Base-by-base conservation (phyloP, 768 basidiomycete genomes). In the Podaxis pistillaris region DNA sequence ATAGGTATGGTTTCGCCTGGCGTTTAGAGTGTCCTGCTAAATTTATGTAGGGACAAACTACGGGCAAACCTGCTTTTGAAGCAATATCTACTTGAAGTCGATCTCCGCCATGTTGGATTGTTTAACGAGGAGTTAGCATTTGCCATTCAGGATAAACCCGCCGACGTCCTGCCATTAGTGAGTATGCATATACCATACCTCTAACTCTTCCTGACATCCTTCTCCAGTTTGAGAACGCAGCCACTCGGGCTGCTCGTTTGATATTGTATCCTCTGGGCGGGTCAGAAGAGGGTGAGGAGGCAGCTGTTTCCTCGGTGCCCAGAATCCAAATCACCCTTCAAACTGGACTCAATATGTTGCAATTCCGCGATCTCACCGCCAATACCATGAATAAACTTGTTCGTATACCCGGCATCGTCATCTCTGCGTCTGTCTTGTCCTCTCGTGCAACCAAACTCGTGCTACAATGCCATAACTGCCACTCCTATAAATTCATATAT, bases 71-170 rank as follows among this genome's bases (percentile, higher is more conserved):
- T 98, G 37, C 83, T 98, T 13, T 73, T 96, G 65, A 95, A 95
- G 71, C 93, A 96, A 64, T 86, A 91, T 71, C 78, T 88, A 57
- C 88, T 98, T 63, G 86, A 97, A 75, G 87, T 98, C 64, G 89
- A 98, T 76, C 81, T 96, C 68, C 79, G 88, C 65, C 82, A 92
- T 75, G 71, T 91, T 65, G 76, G 86, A 74, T 78, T 95, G 30
- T 98, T 90, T 79, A 95, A 97, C 68, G 96, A 98, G 69, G 94
- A 96, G 70, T 81, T 99, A 38, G 95, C 94, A 1, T 93, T 96
- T 73, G 86, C 86, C 22, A 87, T 98, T 59, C 94, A 97, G 74
- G 91, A 94, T 66, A 81, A 83, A 68, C 97, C 97, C 17, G 88
- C 90, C 4, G 97, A 98, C 65, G 83, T 94, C 41, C 77, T 98